Base-by-base conservation (phyloP, 2,329 filamentous ascomycete genomes). In the Hypoxylon sp. region DNA sequence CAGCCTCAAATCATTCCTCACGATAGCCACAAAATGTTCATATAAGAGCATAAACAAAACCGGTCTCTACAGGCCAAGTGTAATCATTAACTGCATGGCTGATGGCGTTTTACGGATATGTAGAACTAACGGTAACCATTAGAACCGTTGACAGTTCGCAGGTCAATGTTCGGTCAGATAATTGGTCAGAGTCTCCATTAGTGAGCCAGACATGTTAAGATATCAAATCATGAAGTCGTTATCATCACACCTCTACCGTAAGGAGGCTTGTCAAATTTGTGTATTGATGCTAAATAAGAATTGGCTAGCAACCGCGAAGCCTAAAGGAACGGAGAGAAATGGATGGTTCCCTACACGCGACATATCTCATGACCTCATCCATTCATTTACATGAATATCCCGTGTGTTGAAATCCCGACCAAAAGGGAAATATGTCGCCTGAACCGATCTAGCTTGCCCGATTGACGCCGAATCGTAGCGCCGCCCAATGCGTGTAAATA, bases 61-160 rank as follows among this genome's bases (percentile, higher is more conserved):
- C 23, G 12, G 58, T 58, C 53, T 64, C 45, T 68, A 69, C 58
- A 32, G 61, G 56, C 53, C 68, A 62, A 65, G 55, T 75, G 70
- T 76, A 74, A 72, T 71, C 65, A 68, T 71, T 74, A 76, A 65
- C 70, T 75, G 73, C 74, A 76, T 77, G 69, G 72, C 70, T 58
- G 66, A 72, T 61, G 75, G 75, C 75, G 75, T 77, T 76, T 68
- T 52, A 70, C 43, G 73, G 70, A 62, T 72, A 74, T 76, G 74
- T 76, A 76, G 69, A 74, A 73, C 63, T 70, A 63, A 53, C 60
- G 58, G 41, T 63, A 55, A 67, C 57, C 67, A 65, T 59, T 70
- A 63, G 61, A 70, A 65, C 55, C 58, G 65, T 65, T 68, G 61
- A 70, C 63, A 47, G 63, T 59, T 54, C 59, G 53, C 58, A 67